Percentiles rank a stretch among this genome's conserved stretches.
phyloP scores from a whole-genome alignment of 768 basidiomycete genomes.

The Lactarius psammicola region DNA sequence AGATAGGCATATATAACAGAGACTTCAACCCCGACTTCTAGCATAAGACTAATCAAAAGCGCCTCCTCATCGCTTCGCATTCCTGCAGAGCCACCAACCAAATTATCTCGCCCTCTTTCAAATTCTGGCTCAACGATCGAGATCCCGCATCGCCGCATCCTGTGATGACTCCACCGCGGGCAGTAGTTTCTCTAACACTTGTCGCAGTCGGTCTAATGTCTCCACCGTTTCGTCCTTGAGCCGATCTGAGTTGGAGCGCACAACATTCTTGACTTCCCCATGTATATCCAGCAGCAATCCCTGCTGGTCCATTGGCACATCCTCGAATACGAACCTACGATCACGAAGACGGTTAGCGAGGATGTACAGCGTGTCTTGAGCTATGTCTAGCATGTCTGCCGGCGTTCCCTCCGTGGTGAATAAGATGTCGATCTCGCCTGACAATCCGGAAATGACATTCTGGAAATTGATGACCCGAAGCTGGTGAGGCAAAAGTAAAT shows the following conservation, averaged over 20 bases:
- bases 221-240: neutral
- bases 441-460: neutral
- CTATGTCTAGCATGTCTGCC: neutral
- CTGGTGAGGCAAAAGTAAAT: neutral
- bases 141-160: neutral
- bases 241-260: neutral
- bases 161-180: neutral
- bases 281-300: neutral
- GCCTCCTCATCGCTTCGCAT: too few relatives aligned
- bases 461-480: neutral
- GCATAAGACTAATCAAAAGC: too few relatives aligned
- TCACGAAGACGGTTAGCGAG: neutral
- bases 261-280: neutral
- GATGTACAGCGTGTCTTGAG: neutral
- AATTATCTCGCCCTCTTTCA: neutral
- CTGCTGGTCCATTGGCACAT: neutral
- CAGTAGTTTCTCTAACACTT: neutral
- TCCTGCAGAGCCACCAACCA: too few relatives aligned
- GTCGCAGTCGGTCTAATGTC: neutral
- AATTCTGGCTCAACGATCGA: neutral
- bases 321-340: neutral
- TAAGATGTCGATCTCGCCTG: neutral
- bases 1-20: too few relatives aligned
- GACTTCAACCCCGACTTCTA: too few relatives aligned
- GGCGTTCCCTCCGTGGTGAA: neutral